Evolutionary conservation across 495 filamentous ascomycete genomes (phyloP).

Genomic region (Pseudotulostoma volvatum): DNA sequence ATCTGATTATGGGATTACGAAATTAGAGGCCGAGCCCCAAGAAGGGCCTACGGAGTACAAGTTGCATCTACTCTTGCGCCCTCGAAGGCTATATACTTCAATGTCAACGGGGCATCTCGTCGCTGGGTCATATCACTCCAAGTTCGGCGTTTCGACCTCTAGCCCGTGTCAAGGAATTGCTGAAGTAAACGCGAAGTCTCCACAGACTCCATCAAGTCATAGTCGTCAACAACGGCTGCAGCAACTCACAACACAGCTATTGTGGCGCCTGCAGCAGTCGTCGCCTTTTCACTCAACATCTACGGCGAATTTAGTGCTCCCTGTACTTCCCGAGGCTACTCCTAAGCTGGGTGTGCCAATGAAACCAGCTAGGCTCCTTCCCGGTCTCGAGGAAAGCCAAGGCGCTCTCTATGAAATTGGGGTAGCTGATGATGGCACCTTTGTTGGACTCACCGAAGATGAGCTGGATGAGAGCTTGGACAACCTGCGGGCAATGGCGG

Average conservation of each 20-base stretch:
- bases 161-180: constrained; percentile 12
- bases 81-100: constrained; percentile 53
- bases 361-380: constrained; percentile 47
- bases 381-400: constrained; percentile 79
- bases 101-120: constrained; percentile 44
- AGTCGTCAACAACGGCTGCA: constrained; percentile 71
- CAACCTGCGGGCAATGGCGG: constrained; percentile 76
- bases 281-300: constrained; percentile 73
- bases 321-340: constrained; percentile 49
- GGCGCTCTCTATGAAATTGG: constrained; percentile 95
- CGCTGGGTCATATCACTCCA: constrained; percentile 43
- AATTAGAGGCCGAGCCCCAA: constrained; percentile 79
- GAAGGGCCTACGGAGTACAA: constrained; percentile 94
- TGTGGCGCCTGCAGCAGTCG: constrained; percentile 92
- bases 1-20: constrained; percentile 55
- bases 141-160: constrained; percentile 12
- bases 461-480: constrained; percentile 81
- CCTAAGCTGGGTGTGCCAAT: constrained; percentile 34
- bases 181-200: constrained; percentile 12
- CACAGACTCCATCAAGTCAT: constrained; percentile 18
- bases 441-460: constrained; percentile 77
- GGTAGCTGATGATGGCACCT: constrained; percentile 82
- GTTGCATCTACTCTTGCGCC: constrained; percentile 72
- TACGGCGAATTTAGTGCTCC: constrained; percentile 52
- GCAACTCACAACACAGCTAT: constrained; percentile 81